Percentiles rank a stretch among this genome's conserved stretches.
phyloP scores from a whole-genome alignment of 169 alveolate species.

The Sarcocystis neurona region DNA sequence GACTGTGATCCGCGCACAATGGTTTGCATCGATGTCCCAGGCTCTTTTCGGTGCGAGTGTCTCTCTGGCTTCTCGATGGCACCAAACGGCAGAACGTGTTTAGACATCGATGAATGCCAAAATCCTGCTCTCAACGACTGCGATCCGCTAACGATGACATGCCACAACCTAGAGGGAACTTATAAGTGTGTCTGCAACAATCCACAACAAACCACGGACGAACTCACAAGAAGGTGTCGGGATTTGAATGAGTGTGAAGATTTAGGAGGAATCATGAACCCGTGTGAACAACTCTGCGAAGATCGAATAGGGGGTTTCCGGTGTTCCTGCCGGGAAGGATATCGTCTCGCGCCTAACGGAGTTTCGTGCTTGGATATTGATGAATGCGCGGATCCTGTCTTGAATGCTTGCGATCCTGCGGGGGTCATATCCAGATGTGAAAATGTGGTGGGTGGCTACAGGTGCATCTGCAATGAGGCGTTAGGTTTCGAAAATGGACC shows the following conservation, averaged over 20 bases:
- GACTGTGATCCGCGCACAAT: conserved; percentile 65
- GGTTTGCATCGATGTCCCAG: conserved; percentile 66
- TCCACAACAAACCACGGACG: conserved; percentile 65
- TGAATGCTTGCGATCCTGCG: conserved; percentile 68
- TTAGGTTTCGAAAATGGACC: conserved; percentile 56
- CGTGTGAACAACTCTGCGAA: conserved; percentile 68
- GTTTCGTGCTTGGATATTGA: conserved; percentile 68
- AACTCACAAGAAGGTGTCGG: conserved; percentile 63
- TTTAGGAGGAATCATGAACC: conserved; percentile 68
- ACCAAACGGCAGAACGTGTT: conserved; percentile 63
- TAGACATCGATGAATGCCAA: conserved; percentile 71
- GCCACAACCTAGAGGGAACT: conserved; percentile 70
- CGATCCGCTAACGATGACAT: conserved; percentile 62
- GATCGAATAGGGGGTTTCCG: conserved; percentile 62
- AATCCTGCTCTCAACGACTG: conserved; percentile 66
- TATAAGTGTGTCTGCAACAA: conserved; percentile 69
- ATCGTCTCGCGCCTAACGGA: conserved; percentile 63
- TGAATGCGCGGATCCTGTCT: conserved; percentile 66
- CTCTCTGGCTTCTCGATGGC: conserved; percentile 62
- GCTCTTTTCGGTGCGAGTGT: conserved; percentile 69
- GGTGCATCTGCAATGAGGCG: conserved; percentile 67
- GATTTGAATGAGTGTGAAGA: conserved; percentile 70
- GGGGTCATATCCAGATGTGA: conserved; percentile 66
- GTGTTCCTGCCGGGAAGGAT: conserved; percentile 68
- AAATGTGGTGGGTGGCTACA: conserved; percentile 69